Base-by-base conservation (phyloP, 2,329 filamentous ascomycete genomes). In the Sphaerostilbella broomeana region DNA sequence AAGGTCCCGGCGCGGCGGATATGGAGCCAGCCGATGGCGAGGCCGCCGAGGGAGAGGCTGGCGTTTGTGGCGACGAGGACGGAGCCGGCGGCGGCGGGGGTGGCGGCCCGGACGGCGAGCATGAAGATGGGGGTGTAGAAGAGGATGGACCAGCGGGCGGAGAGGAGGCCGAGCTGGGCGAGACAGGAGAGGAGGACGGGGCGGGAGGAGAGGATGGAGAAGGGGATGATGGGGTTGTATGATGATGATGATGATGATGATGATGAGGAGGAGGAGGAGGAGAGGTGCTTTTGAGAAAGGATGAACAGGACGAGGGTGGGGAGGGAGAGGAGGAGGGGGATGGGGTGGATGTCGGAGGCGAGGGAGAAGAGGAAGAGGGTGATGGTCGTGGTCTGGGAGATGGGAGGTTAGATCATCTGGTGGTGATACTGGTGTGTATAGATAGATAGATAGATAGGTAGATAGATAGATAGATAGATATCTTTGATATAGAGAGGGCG, bases 111-210 rank as follows among this genome's bases (percentile, higher is more conserved):
- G 2, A 92, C 81, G 4, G 84, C 83, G 42, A 92, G 77, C 22
- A 85, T 82, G 51, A 86, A 89, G 29, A 87, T 77, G 0, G 87
- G 86, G 0, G 81, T 75, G 61, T 87, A 94, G 65, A 88, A 92
- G 6, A 94, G 68, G 2, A 94, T 72, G 6, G 72, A 73, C 86
- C 86, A 94, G 42, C 87, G 80, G 2, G 83, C 73, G 55, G 84
- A 79, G 84, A 94, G 90, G 57, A 87, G 74, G 15, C 82, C 79
- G 0, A 89, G 70, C 35, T 87, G 85, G 1, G 81, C 74, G 16
- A 89, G 53, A 54, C 86, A 90, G 1, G 83, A 83, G 16, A 90
- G 62, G 4, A 90, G 65, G 1, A 85, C 77, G 20, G 80, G 81
- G 19, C 81, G 75, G 9, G 81, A 86, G 36, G 70, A 73, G 19